Percentiles rank a stretch among this genome's conserved stretches.
phyloP scores from a whole-genome alignment of 805 yeast species.

The Ogataea nonfermentans region DNA sequence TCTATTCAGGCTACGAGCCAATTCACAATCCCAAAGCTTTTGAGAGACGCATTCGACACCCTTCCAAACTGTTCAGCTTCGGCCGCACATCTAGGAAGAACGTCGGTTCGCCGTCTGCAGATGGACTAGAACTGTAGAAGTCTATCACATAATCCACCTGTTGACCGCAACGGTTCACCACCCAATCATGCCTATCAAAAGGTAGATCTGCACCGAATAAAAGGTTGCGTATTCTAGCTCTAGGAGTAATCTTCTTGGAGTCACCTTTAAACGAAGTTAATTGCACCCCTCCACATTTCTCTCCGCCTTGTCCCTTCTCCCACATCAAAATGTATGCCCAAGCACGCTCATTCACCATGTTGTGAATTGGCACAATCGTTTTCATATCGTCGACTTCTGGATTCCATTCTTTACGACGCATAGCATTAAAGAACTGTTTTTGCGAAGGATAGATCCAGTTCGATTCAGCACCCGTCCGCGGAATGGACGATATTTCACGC shows the following conservation, averaged over 20 bases:
- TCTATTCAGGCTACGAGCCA: neutral
- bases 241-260: slow-evolving; percentile 78
- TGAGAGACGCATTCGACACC: slow-evolving; percentile 63
- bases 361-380: slow-evolving; percentile 90
- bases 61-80: slow-evolving; percentile 78
- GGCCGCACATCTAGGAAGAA: slow-evolving; percentile 91
- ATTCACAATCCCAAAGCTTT: slow-evolving; percentile 54
- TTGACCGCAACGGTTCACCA: slow-evolving; percentile 78
- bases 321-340: slow-evolving; percentile 83
- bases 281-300: slow-evolving; percentile 79
- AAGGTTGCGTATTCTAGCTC: slow-evolving; percentile 68
- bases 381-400: slow-evolving; percentile 83
- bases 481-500: slow-evolving; percentile 78
- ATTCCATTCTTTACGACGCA: slow-evolving; percentile 86
- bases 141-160: slow-evolving; percentile 89
- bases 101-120: slow-evolving; percentile 42
- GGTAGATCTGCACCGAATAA: slow-evolving; percentile 72
- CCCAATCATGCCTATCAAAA: slow-evolving; percentile 97
- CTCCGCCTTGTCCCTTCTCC: slow-evolving; percentile 65
- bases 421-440: slow-evolving; percentile 90
- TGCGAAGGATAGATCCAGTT: slow-evolving; percentile 97
- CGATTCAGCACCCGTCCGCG: slow-evolving; percentile 61
- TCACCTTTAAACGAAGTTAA: slow-evolving; percentile 89
- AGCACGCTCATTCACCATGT: slow-evolving; percentile 88
- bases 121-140: slow-evolving; percentile 52